phyloP scores from a whole-genome alignment of 2,329 filamentous ascomycete species.

The Ophiosphaerella herpotricha region DNA sequence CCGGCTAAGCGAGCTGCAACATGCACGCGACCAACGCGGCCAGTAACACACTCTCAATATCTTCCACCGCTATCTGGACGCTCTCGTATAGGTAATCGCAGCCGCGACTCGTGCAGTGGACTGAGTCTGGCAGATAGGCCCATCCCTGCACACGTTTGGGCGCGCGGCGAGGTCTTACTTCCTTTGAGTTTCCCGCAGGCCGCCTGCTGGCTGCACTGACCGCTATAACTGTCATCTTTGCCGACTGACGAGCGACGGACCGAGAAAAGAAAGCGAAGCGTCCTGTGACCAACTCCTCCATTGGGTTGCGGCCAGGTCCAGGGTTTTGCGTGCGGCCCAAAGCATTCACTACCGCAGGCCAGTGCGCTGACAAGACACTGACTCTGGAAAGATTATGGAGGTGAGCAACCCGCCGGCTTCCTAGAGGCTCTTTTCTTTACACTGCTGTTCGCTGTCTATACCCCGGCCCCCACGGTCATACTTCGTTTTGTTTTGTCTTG shows the following conservation, averaged over 20 bases:
- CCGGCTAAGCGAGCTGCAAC: conserved; percentile 14
- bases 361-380: conserved; percentile 34
- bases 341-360: conserved; percentile 31
- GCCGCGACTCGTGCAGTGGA: conserved; percentile 15
- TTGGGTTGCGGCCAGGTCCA: not conserved
- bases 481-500: conserved; percentile 8
- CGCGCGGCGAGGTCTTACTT: conserved; percentile 6
- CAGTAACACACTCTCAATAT: conserved; percentile 3
- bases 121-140: conserved; percentile 1
- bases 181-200: conserved; percentile 1
- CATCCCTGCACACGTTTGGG: conserved; percentile 14
- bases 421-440: conserved; percentile 16
- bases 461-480: conserved; percentile 13
- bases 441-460: conserved; percentile 9
- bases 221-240: conserved; percentile 6
- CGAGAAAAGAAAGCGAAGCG: conserved; percentile 3
- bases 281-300: not conserved
- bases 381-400: conserved; percentile 37
- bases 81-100: not conserved
- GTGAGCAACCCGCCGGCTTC: conserved; percentile 30
- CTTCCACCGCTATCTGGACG: conserved; percentile 9
- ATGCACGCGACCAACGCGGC: conserved; percentile 10
- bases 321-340: conserved; percentile 16
- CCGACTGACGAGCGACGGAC: conserved; percentile 2
- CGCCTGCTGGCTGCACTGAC: conserved; percentile 10